Percentiles rank a stretch among this genome's conserved stretches.
Evolutionary conservation across 1,284 basidiomycete species (phyloP).

Genomic region (Cutaneotrichosporon sp.): DNA sequence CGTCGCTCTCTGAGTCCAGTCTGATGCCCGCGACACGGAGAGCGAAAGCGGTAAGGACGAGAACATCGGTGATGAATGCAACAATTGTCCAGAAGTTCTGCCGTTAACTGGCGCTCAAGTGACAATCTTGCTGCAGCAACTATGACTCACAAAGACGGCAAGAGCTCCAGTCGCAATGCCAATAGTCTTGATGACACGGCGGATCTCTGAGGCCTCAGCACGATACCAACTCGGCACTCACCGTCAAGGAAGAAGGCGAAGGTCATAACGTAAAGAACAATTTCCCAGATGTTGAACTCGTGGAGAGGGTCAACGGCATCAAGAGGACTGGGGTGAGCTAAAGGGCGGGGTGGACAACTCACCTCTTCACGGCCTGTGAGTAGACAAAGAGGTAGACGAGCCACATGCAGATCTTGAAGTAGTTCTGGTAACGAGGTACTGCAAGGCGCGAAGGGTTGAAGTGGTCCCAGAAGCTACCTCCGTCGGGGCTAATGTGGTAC

Average conservation of each 20-base stretch:
- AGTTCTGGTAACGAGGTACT: constrained; percentile 65
- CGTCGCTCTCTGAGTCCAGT: constrained; percentile 47
- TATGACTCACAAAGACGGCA: constrained; percentile 35
- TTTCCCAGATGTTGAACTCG: constrained; percentile 69
- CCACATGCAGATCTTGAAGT: constrained; percentile 63
- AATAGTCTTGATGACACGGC: constrained; percentile 56
- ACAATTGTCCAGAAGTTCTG: constrained; percentile 69
- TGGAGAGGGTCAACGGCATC: constrained; percentile 40
- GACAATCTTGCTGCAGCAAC: no score
- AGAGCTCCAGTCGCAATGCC: constrained; percentile 35
- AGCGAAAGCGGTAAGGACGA: constrained; percentile 67
- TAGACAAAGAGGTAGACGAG: constrained; percentile 77
- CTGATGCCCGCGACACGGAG: constrained; percentile 65
- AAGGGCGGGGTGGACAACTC: not conserved
- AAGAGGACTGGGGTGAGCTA: constrained; percentile 19
- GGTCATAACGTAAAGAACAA: constrained; percentile 68
- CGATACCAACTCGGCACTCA: no score
- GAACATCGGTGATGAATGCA: constrained; percentile 63
- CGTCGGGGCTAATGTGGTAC: constrained; percentile 37
- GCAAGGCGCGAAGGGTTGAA: constrained; percentile 71
- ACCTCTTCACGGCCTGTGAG: constrained; percentile 67
- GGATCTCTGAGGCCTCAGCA: no score
- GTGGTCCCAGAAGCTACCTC: constrained; percentile 61
- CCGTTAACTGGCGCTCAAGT: constrained; percentile 6
- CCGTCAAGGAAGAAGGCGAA: constrained; percentile 74